Conservation (phyloP, 1,284 basidiomycete species). For the Tremellales sp. region DNA sequence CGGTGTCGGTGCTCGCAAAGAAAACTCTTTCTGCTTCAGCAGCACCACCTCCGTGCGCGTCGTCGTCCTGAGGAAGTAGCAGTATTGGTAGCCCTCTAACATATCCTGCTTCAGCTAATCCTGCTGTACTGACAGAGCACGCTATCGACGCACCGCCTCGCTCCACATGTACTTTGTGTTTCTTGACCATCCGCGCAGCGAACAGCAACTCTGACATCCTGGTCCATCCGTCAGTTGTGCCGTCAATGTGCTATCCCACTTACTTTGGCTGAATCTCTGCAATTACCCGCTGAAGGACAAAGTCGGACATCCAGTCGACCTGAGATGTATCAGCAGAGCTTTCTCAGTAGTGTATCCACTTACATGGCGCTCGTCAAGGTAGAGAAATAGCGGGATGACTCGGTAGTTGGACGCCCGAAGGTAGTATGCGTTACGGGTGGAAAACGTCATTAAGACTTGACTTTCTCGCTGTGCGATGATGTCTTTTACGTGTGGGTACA, state of each 20-base stretch:
- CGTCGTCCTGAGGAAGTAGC: conserved; percentile 44
- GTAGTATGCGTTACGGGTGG: conserved; percentile 44
- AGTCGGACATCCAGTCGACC: conserved; percentile 46
- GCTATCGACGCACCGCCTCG: conserved; percentile 35
- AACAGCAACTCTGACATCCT: conserved; percentile 32
- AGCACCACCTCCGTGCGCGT: conserved; percentile 44
- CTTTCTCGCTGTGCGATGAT: too few species aligned
- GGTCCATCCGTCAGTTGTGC: not conserved
- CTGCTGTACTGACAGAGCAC: not conserved
- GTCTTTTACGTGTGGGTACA: too few species aligned
- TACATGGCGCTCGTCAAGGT: conserved; percentile 47
- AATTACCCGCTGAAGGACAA: conserved; percentile 40
- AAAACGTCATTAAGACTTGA: conserved; percentile 37
- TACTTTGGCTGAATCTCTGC: conserved; percentile 34
- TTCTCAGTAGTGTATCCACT: conserved; percentile 4
- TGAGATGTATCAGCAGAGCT: conserved; percentile 4
- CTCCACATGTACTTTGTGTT: conserved; percentile 44
- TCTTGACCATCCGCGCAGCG: conserved; percentile 27
- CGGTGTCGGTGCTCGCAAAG: conserved; percentile 35
- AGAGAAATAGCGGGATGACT: conserved; percentile 42
- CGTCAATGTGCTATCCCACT: conserved; percentile 3
- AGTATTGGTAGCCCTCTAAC: conserved; percentile 43
- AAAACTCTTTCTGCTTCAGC: conserved; percentile 43
- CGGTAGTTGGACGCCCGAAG: conserved; percentile 43
- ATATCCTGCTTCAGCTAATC: not conserved